Evolutionary conservation across 2,329 filamentous ascomycete genomes (phyloP).

Genomic region (Aspergillus costaricaensis): DNA sequence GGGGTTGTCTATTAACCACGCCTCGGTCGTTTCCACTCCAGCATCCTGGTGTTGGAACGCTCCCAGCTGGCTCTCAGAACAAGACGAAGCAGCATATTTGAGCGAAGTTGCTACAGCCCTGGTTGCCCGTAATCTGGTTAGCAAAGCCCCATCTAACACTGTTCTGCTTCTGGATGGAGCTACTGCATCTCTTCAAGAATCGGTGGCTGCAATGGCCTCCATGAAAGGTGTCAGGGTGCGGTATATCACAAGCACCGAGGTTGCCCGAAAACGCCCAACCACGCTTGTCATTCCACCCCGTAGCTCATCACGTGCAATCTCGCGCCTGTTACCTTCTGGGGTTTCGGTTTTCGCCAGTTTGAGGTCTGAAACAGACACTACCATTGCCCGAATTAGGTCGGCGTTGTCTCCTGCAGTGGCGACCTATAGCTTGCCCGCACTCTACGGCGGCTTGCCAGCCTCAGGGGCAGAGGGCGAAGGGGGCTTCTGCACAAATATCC

Average conservation of each 20-base stretch:
- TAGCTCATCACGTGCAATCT: conserved; percentile 2
- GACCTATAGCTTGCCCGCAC: not conserved
- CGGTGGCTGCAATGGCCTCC: not conserved
- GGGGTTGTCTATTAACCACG: not conserved
- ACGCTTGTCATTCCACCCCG: not conserved
- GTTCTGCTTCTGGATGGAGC: conserved; percentile 9
- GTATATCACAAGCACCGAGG: conserved; percentile 20
- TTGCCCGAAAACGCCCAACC: not conserved
- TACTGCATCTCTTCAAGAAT: not conserved
- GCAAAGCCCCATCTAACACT: not conserved
- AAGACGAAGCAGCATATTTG: not conserved
- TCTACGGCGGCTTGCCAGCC: not conserved
- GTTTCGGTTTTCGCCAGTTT: conserved; percentile 7
- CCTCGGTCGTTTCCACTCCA: conserved; percentile 3
- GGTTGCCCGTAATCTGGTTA: conserved; percentile 2
- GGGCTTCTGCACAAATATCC: not conserved
- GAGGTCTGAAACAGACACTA: not conserved
- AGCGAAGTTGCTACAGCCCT: not conserved
- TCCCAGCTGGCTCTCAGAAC: not conserved
- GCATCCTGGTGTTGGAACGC: conserved; percentile 1
- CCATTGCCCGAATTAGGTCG: not conserved
- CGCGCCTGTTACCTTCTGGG: conserved; percentile 5
- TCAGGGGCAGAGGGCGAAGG: no score
- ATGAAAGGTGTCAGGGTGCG: conserved; percentile 15
- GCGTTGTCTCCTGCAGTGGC: not conserved